A percentile compares a stretch with the other conserved stretches of the same genome.
These are phyloP conservation scores for Penicillium silybi DNA, from an alignment of 495 filamentous ascomycete genomes.

Conservation along the genomic window DNA sequence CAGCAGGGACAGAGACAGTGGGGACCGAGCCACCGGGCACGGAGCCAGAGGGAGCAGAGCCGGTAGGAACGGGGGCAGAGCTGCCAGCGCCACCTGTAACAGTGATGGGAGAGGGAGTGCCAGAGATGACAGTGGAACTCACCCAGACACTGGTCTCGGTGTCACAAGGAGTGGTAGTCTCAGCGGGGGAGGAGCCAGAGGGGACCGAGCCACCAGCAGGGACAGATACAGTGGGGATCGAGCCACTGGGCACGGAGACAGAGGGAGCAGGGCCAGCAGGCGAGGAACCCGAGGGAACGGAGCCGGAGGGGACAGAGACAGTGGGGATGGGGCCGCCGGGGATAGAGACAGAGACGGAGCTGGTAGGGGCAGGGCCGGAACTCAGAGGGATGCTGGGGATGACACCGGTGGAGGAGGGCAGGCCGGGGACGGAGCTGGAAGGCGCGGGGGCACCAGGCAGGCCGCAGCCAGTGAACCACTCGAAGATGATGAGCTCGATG, in stretches of 20 bases:
- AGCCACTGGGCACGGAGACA: conserved; percentile 2
- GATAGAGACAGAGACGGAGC: conserved; percentile 4
- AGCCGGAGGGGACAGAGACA: conserved; percentile 9
- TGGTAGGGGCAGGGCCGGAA: conserved; percentile 7
- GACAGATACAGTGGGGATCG: conserved; percentile 6
- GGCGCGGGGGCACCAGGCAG: conserved; percentile 22
- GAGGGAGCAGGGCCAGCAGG: conserved; percentile 7
- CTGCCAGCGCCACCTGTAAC: not conserved
- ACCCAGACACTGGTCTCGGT: conserved; percentile 15
- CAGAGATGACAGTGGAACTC: conserved; percentile 9
- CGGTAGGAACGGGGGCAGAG: conserved; percentile 4
- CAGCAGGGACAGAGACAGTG: conserved; percentile 8
- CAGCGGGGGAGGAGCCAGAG: conserved; percentile 1
- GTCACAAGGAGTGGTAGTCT: conserved; percentile 20
- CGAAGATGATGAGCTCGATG: conserved; percentile 39
- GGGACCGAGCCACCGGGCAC: conserved; percentile 4
- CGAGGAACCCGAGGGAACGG: conserved; percentile 4
- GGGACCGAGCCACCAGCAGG: conserved; percentile 2
- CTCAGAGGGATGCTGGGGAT: conserved; percentile 6
- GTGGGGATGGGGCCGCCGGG: conserved; percentile 1
- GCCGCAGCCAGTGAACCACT: conserved; percentile 42
- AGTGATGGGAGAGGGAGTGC: not conserved
- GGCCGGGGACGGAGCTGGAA: conserved; percentile 20
- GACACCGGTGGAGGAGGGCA: conserved; percentile 6
- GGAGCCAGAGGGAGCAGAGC: conserved; percentile 4